Evolutionary conservation across 345 rosid genomes (phyloP).

Genomic region (Murraya koenigii): DNA sequence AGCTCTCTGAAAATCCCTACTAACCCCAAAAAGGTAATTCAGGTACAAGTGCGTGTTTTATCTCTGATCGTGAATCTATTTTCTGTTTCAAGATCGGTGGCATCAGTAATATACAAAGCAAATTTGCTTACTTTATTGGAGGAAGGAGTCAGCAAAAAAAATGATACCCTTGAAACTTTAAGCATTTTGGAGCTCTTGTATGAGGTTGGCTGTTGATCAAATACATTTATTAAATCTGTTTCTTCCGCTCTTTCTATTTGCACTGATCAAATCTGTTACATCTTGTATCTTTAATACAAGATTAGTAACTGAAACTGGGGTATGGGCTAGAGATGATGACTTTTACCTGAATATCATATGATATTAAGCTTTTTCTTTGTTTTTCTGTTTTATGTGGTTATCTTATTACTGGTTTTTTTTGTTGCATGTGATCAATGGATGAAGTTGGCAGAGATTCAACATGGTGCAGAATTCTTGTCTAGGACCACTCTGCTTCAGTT

Average conservation of each 20-base stretch:
- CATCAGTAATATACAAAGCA: conserved; percentile 56
- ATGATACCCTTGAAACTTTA: conserved; percentile 62
- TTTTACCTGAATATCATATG: background rate
- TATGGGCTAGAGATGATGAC: background rate
- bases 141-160: conserved; percentile 58
- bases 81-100: conserved; percentile 66
- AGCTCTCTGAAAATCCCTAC: background rate
- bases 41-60: conserved; percentile 80
- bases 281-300: background rate
- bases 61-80: conserved; percentile 89
- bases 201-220: conserved; percentile 55
- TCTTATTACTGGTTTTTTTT: background rate
- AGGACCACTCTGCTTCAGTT: conserved; percentile 63
- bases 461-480: conserved; percentile 71
- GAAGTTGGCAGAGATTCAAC: conserved; percentile 73
- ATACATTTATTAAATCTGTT: background rate
- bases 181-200: conserved; percentile 78
- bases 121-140: conserved; percentile 73
- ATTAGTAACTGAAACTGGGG: background rate
- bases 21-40: conserved; percentile 30
- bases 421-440: conserved; percentile 18
- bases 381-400: background rate
- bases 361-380: background rate
- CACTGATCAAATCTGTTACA: background rate
- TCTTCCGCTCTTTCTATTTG: background rate